Evolutionary conservation across 306 rosid species (phyloP).

Genomic region (Cicer judaicum): DNA sequence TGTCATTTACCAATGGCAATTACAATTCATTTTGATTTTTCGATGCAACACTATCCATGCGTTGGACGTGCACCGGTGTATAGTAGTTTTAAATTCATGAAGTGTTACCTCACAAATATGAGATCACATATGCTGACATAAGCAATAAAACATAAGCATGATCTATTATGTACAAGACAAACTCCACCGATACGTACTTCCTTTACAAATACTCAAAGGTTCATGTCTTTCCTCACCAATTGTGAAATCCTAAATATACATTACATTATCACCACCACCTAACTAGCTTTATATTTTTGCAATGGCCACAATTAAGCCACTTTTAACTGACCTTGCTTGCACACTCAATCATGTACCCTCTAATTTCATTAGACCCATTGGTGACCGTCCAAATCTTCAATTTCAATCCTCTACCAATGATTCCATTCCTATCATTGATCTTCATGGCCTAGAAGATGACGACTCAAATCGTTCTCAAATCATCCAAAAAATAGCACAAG

Average conservation of each 20-base stretch:
- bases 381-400: conserved; percentile 44
- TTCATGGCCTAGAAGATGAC: conserved; percentile 15
- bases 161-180: not conserved
- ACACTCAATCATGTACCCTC: conserved; percentile 40
- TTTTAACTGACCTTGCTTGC: conserved; percentile 44
- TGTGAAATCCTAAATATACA: not conserved
- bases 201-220: not conserved
- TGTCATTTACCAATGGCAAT: too few species aligned
- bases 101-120: not conserved
- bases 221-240: not conserved
- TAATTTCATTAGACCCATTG: conserved; percentile 42
- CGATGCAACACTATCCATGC: too few species aligned
- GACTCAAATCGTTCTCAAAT: conserved; percentile 29
- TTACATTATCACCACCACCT: too few species aligned
- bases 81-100: too few species aligned
- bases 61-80: too few species aligned
- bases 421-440: conserved; percentile 41
- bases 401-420: not conserved
- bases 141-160: not conserved
- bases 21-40: too few species aligned
- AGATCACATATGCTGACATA: not conserved
- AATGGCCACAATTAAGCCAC: conserved; percentile 30
- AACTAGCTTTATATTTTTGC: not conserved
- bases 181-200: not conserved
- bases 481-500: conserved; percentile 54